These are phyloP conservation scores for Populus alba DNA, from an alignment of 345 rosid genomes.

Conservation along the genomic window DNA sequence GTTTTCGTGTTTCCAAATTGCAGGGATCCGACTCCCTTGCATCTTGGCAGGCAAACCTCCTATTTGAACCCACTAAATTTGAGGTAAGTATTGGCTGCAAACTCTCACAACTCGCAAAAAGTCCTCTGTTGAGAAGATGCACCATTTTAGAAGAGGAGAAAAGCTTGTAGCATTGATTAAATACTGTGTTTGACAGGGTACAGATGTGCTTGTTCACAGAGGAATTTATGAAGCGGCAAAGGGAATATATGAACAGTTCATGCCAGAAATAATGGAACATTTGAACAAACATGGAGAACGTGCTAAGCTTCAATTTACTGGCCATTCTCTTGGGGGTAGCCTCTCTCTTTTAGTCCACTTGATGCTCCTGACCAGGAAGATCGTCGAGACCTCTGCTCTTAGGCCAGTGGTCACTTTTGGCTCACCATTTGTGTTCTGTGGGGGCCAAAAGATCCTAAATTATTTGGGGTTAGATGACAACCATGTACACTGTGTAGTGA, in stretches of 20 bases:
- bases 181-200: slow-evolving; percentile 43
- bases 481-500: slow-evolving; percentile 64
- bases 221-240: slow-evolving; percentile 96
- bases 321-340: slow-evolving; percentile 96
- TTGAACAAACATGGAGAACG: slow-evolving; percentile 52
- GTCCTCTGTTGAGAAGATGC: background rate
- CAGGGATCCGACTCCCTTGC: slow-evolving; percentile 91
- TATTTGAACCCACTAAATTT: slow-evolving; percentile 81
- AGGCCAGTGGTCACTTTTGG: slow-evolving; percentile 77
- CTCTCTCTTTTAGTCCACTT: slow-evolving; percentile 70
- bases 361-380: slow-evolving; percentile 62
- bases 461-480: slow-evolving; percentile 71
- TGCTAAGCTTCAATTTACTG: slow-evolving; percentile 79
- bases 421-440: slow-evolving; percentile 84
- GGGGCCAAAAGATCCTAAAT: slow-evolving; percentile 63
- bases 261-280: slow-evolving; percentile 72
- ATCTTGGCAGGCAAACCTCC: slow-evolving; percentile 90
- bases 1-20: background rate
- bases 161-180: background rate
- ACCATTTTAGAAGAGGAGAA: background rate
- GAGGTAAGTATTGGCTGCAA: slow-evolving; percentile 47
- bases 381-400: slow-evolving; percentile 53
- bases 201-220: slow-evolving; percentile 80
- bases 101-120: background rate
- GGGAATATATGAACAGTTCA: slow-evolving; percentile 73